Conservation (phyloP, 371 early-diverging fungal genomes). For the Smittium mucronatum region DNA sequence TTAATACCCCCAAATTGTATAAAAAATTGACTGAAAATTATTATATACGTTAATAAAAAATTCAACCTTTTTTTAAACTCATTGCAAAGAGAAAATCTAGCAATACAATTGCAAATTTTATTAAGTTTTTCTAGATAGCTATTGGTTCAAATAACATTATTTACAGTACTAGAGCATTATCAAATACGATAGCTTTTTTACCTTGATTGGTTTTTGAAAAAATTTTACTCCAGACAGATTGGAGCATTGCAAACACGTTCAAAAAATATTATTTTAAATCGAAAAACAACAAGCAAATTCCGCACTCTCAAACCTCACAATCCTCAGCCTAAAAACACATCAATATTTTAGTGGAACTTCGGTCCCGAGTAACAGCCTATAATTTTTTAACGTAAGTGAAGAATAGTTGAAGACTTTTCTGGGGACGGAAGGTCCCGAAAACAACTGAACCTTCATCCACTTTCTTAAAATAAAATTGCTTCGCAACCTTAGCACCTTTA, state of each 20-base stretch:
- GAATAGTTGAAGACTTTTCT: background rate
- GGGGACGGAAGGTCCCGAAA: background rate
- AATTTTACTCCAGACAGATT: background rate
- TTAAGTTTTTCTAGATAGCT: background rate
- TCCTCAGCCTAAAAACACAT: background rate
- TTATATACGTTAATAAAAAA: background rate
- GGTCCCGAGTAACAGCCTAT: background rate
- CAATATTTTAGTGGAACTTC: background rate
- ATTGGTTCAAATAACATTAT: background rate
- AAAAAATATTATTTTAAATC: background rate
- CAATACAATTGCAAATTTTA: background rate
- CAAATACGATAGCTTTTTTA: background rate
- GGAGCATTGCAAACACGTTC: background rate
- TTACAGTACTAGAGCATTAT: background rate
- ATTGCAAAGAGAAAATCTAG: background rate
- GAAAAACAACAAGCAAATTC: background rate
- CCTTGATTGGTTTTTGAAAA: background rate
- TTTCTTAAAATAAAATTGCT: background rate
- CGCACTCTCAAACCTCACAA: background rate
- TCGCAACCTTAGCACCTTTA: background rate
- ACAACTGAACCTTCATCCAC: background rate
- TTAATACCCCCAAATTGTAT: slow-evolving; percentile 3
- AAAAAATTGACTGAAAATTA: slow-evolving; percentile 3
- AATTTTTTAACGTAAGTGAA: background rate
- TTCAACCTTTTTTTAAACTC: background rate